Evolutionary conservation across 768 basidiomycete genomes (phyloP), one percentile per base, ranked within the genome.

Genomic region (Mrakia blollopis): DNA sequence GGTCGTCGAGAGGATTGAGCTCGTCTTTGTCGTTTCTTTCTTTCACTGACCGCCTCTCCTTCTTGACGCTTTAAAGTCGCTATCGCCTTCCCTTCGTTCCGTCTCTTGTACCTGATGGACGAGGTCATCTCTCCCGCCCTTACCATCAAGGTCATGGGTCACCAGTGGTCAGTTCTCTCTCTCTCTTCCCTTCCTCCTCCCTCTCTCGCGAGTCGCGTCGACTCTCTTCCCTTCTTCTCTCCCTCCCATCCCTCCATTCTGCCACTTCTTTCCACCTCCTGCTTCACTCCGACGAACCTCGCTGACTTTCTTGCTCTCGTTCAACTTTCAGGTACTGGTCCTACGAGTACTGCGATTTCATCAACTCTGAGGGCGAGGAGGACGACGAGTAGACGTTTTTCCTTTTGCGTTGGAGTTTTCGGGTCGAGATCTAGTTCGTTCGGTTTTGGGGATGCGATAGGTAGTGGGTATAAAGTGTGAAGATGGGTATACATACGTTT

Each of bases 61-160:
- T 57, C 57, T 25, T 52, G 8, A 28, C 25, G 23, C 18, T 11
- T 8, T n/a, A n/a, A 25, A 25, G 57, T 57, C 25, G 79, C 79
- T 30, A 76, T 80, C 52, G 80, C 80, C 4, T 80, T 80, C 77
- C 80, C 80, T 30, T 79, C 79, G 57, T 80, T 80, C 76, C 78
- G 79, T 74, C 60, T 80, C 47, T 75, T 80, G 21, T 80, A 80
- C 63, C 50, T 79, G 32, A 79, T 80, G 78, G 80, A 80, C 70
- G 80, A 80, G 71, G 80, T 80, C 28, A 80, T 80, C 44, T 79
- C 78, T 30, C 80, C 80, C 25, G 73, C 77, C 23, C 74, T 80
- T 61, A 79, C 80, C 32, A 68, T 80, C 69, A 80, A 80, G 78
- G 79, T 80, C 25, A 74, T 77, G 30, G 80, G 80, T 14, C 62